Base-by-base conservation (phyloP, 129 eudicot species). In the Helichrysum umbraculigerum region DNA sequence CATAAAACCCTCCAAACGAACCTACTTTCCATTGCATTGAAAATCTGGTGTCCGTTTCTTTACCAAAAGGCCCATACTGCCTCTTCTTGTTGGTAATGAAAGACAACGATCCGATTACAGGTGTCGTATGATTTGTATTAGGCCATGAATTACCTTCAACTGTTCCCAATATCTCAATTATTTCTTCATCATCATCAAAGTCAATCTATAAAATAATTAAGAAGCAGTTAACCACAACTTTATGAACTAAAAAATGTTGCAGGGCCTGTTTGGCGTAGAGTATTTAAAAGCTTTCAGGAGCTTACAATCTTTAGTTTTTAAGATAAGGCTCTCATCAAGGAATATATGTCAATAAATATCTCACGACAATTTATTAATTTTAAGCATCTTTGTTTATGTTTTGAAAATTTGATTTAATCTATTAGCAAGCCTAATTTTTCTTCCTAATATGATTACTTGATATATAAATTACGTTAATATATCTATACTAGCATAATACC, bases 1-100 rank as follows among this genome's bases (percentile, higher is more conserved):
- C 83, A 79, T 52, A 72, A 25, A 79, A 72, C 61, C 83, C 83
- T 0, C 32, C 78, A 79, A 79, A 65, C 42, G 51, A 35, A 6
- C 83, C 74, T 35, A 5, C 73, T 22, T 79, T 76, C 68, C 68
- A 79, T 5, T 63, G 25, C 8, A 21, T 30, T 1, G 74, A 51
- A 39, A 72, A 79, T n/a, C 2, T 22, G 34, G 54, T 42, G 7
- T 15, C 50, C 0, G 61, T 52, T 50, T 64, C 74, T 28, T 72
- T 35, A 41, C 83, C 78, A 11, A 72, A 79, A 52, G 78, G 83
- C 37, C 83, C 83, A 35, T 35, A 5, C 7, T 30, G 32, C 9
- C 8, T 56, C 20, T 37, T 65, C 72, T 72, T 79, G 68, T 52
- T 79, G 7, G 78, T 79, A 56, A 14, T 15, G 14, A 79, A 34